A percentile compares a stretch with the other conserved stretches of the same genome.
Evolutionary conservation across 768 basidiomycete genomes (phyloP).

Genomic region (Tylopilus rubrobrunneus): DNA sequence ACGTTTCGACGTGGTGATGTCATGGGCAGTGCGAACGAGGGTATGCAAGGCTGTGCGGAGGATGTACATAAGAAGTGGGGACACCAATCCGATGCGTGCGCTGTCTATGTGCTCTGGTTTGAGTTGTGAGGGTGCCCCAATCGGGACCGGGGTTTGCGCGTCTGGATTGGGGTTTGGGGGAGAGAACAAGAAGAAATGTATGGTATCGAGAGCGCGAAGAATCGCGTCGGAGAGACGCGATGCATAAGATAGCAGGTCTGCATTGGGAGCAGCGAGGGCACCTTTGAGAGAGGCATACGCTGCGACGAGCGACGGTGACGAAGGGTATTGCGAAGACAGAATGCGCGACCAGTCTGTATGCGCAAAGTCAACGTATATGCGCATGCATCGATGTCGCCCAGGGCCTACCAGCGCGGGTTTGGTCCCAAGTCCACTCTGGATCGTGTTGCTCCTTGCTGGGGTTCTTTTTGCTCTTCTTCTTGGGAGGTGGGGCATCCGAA

Average conservation of each 20-base stretch:
- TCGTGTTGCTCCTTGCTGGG: conserved; percentile 13
- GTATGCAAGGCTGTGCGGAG: conserved; percentile 20
- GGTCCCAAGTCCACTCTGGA: conserved; percentile 21
- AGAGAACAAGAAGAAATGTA: conserved; percentile 21
- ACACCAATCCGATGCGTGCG: conserved; percentile 17
- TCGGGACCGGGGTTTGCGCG: not conserved
- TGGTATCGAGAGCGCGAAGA: conserved; percentile 15
- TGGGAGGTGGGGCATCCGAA: conserved; percentile 21
- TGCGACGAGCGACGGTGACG: conserved; percentile 20
- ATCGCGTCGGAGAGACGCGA: conserved; percentile 19
- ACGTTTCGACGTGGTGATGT: conserved; percentile 12
- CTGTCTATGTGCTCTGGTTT: conserved; percentile 14
- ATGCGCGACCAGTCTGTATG: conserved; percentile 19
- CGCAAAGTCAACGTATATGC: conserved; percentile 1
- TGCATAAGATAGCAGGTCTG: conserved; percentile 3
- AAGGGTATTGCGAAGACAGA: conserved; percentile 20
- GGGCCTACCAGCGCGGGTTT: conserved; percentile 15
- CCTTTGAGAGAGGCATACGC: conserved; percentile 22
- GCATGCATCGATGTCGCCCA: not conserved
- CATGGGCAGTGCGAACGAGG: conserved; percentile 8
- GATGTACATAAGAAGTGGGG: conserved; percentile 23
- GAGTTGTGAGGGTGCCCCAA: not conserved
- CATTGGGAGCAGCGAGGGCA: conserved; percentile 7
- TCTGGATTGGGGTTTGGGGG: not conserved
- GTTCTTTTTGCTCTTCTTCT: conserved; percentile 27